phyloP scores from a whole-genome alignment of 2,329 filamentous ascomycete species.

The Chrysosporium keratinophilum region DNA sequence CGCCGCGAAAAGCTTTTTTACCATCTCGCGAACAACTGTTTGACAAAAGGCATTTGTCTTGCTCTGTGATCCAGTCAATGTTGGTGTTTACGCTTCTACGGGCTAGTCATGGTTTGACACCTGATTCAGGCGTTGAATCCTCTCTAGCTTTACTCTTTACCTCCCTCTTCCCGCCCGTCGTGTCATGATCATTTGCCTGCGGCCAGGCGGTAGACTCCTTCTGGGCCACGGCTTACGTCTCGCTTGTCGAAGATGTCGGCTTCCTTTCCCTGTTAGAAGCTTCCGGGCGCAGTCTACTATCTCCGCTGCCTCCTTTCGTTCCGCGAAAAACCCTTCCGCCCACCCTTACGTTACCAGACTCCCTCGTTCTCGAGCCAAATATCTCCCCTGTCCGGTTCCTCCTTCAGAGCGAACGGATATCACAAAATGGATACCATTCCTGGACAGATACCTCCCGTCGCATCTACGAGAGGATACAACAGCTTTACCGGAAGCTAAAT shows the following conservation, averaged over 20 bases:
- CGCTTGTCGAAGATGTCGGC: background rate
- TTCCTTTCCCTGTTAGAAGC: background rate
- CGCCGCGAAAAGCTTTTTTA: too few species aligned
- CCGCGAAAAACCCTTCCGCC: background rate
- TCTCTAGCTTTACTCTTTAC: conserved; percentile 17
- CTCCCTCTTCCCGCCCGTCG: conserved; percentile 20
- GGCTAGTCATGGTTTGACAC: conserved; percentile 24
- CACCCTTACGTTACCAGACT: conserved; percentile 4
- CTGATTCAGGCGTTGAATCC: conserved; percentile 4
- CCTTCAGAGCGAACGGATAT: conserved; percentile 20
- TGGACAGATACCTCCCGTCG: conserved; percentile 28
- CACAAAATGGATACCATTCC: conserved; percentile 26
- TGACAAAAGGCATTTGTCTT: background rate
- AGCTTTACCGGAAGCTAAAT: conserved; percentile 1
- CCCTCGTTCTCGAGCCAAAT: conserved; percentile 5
- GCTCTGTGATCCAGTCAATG: background rate
- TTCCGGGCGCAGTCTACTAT: background rate
- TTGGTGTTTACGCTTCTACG: background rate
- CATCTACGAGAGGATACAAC: conserved; percentile 9
- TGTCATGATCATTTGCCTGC: conserved; percentile 37
- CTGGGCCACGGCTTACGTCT: conserved; percentile 10
- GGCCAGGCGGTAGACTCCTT: conserved; percentile 23
- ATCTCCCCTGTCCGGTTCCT: conserved; percentile 17
- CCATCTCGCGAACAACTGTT: background rate
- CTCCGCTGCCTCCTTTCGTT: background rate